Evolutionary conservation across 176 grass and related monocot genomes (phyloP).

Genomic region (Bothriochloa decipiens): DNA sequence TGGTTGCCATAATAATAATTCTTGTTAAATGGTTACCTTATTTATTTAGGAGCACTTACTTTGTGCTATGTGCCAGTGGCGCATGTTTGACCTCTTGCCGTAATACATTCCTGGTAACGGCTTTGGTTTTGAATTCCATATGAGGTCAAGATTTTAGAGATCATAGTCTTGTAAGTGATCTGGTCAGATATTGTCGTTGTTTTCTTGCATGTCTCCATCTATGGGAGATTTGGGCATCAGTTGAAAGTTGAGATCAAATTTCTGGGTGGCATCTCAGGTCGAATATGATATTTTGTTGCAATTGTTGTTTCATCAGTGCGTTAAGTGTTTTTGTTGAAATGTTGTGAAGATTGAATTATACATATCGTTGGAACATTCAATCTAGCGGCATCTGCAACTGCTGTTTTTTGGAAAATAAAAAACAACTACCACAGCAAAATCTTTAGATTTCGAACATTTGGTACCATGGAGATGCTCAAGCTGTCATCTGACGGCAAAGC

Average conservation of each 20-base stretch:
- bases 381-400: background rate
- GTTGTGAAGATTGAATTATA: background rate
- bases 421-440: background rate
- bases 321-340: background rate
- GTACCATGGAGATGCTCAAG: too few species aligned
- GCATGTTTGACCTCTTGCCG: background rate
- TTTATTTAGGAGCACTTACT: slow-evolving; percentile 35
- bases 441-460: background rate
- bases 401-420: background rate
- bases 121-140: background rate
- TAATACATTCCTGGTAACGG: slow-evolving; percentile 14
- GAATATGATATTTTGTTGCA: background rate
- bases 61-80: slow-evolving; percentile 25
- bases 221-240: background rate
- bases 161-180: background rate
- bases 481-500: background rate
- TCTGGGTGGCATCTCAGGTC: background rate
- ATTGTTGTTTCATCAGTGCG: background rate
- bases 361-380: background rate
- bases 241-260: background rate
- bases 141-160: slow-evolving; percentile 25
- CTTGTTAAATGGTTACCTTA: slow-evolving; percentile 23
- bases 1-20: slow-evolving; percentile 36
- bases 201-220: background rate
- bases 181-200: too few species aligned